Evolutionary conservation across 257 asterid genomes (phyloP), one percentile per base, ranked within the genome.

Genomic region (Ballota nigra): DNA sequence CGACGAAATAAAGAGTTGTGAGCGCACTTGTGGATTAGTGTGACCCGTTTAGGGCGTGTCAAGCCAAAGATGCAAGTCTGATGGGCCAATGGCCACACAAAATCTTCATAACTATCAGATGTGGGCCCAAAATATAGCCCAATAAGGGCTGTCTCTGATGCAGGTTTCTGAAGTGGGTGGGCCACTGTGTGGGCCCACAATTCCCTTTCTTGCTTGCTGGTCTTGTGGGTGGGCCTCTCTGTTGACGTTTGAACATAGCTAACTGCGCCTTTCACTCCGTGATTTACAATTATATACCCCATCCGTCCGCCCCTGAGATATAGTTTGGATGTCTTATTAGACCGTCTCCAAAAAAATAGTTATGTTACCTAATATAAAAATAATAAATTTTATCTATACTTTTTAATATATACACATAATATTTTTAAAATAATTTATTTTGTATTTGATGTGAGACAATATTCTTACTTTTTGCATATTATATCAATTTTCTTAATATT

Each of bases 241-340:
- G 9, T 49, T 34, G 2, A 31, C 58, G 43, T 47, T 73, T 69
- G 45, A 51, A 28, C 41, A 41, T 26, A 36, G 55, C 49, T 12
- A 11, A 75, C 72, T 73, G 84, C 89, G 85, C 81, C 86, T 77
- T 73, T 84, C 89, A 68, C 88, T 79, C 86, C 89, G 82, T 68
- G 81, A 86, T 84, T 82, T 55, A 65, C 52, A 8, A 34, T 34
- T 34, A 2, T 6, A 31, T 31, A 31, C 36, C 3, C 6, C 36
- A 3, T 4, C 6, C 36, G 36, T 2, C n/a, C n/a, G n/a, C n/a
- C n/a, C n/a, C n/a, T n/a, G n/a, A n/a, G n/a, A n/a, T n/a, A n/a
- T n/a, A n/a, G n/a, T n/a, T n/a, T n/a, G n/a, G n/a, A n/a, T n/a
- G n/a, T n/a, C n/a, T n/a, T n/a, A n/a, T n/a, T n/a, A n/a, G n/a